Conservation (phyloP, 2,329 filamentous ascomycete species). For the Xylariaceae sp. region DNA sequence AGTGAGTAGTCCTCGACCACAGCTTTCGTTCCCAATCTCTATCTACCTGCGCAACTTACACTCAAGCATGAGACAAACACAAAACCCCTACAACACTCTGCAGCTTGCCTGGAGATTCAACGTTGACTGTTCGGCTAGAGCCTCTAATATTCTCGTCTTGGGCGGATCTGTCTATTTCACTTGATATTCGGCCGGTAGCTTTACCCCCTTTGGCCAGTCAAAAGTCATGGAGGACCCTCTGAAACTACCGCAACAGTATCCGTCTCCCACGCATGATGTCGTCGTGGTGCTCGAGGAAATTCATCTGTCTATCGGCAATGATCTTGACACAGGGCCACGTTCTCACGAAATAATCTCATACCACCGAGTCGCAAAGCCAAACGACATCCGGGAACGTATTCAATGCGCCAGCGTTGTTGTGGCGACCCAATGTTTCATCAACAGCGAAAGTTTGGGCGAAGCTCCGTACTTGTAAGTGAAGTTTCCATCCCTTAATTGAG, state of each 20-base stretch:
- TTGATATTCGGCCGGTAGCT: too few relatives aligned
- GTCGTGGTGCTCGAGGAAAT: constrained; percentile 19
- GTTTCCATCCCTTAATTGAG: too few relatives aligned
- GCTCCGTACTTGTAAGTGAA: constrained; percentile 19
- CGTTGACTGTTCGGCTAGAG: too few relatives aligned
- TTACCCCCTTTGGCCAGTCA: too few relatives aligned
- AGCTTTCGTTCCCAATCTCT: too few relatives aligned
- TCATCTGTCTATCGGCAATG: constrained; percentile 12
- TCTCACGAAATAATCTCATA: constrained; percentile 21
- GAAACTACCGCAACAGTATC: constrained; percentile 11
- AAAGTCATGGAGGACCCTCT: background rate
- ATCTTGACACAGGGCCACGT: constrained; percentile 11
- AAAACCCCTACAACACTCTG: too few relatives aligned
- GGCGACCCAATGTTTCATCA: constrained; percentile 13
- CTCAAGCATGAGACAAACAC: too few relatives aligned
- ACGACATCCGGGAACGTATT: constrained; percentile 16
- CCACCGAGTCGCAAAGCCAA: constrained; percentile 5
- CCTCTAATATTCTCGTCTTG: too few relatives aligned
- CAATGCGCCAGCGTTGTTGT: constrained; percentile 22
- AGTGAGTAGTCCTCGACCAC: too few relatives aligned
- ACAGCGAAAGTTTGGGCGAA: constrained; percentile 18
- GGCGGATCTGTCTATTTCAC: too few relatives aligned
- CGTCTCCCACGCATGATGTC: constrained; percentile 18
- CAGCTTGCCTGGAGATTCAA: too few relatives aligned
- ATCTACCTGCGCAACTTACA: too few relatives aligned